Evolutionary conservation across 495 filamentous ascomycete genomes (phyloP).

Genomic region (Talaromyces wortmannii): DNA sequence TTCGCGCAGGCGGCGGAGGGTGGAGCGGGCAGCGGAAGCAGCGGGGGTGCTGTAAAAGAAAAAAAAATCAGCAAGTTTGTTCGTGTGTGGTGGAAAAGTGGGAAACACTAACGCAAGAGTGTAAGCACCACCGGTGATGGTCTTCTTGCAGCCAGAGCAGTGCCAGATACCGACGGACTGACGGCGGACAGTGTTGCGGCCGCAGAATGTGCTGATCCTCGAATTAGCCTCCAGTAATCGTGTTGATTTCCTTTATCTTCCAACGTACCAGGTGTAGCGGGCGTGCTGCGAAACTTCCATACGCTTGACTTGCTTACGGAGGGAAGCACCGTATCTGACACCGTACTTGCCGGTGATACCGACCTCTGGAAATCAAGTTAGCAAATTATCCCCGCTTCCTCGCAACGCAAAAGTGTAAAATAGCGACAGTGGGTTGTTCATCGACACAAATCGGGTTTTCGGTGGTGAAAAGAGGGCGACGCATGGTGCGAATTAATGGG

Average conservation of each 20-base stretch:
- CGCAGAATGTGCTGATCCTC: constrained; percentile 76
- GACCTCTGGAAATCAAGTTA: constrained; percentile 59
- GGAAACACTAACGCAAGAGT: constrained; percentile 77
- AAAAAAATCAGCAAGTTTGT: constrained; percentile 13
- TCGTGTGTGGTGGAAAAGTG: background rate
- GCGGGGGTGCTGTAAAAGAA: constrained; percentile 69
- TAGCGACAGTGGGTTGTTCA: background rate
- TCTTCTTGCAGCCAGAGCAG: constrained; percentile 91
- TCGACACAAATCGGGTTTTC: background rate
- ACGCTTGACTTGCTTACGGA: constrained; percentile 99
- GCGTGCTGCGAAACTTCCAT: constrained; percentile 98
- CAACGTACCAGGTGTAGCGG: constrained; percentile 54
- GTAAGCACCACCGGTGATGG: constrained; percentile 93
- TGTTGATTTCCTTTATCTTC: background rate
- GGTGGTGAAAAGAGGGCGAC: background rate
- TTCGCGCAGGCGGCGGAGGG: constrained; percentile 94
- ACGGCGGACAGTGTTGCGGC: constrained; percentile 89
- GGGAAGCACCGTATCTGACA: constrained; percentile 94
- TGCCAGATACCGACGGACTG: constrained; percentile 93
- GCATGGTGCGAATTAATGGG: background rate
- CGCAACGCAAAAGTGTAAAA: background rate
- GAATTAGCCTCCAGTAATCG: background rate
- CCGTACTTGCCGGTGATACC: constrained; percentile 72
- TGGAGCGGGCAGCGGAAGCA: constrained; percentile 92
- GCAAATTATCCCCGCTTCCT: constrained; percentile 10